phyloP scores from a whole-genome alignment of 2,329 filamentous ascomycete species.

The Cryphonectria japonica region DNA sequence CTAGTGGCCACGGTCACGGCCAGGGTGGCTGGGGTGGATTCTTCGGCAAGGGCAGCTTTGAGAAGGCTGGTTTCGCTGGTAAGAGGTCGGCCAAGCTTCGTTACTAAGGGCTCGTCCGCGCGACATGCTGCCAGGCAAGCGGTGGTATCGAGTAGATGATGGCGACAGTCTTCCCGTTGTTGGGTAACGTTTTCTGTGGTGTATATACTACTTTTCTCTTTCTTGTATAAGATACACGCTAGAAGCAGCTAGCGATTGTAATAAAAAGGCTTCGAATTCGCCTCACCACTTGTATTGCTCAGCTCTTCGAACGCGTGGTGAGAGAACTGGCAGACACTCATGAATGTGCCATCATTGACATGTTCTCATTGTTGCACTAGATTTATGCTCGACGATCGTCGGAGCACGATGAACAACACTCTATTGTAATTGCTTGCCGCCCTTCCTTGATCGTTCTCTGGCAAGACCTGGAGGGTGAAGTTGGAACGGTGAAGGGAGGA shows the following conservation, averaged over 20 bases:
- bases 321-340: no score
- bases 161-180: neutral
- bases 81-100: conserved; percentile 7
- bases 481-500: neutral
- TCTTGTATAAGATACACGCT: conserved; percentile 4
- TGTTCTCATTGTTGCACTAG: no score
- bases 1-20: neutral
- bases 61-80: neutral
- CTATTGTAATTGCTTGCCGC: neutral
- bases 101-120: neutral
- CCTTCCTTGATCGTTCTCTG: neutral
- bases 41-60: neutral
- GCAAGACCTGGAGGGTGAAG: neutral
- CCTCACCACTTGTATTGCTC: neutral
- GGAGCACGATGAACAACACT: neutral
- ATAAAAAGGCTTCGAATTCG: neutral
- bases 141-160: neutral
- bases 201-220: conserved; percentile 6
- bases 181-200: neutral
- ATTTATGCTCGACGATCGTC: neutral
- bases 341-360: no score
- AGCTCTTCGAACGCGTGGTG: no score
- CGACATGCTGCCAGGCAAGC: neutral
- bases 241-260: conserved; percentile 9
- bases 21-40: conserved; percentile 13